Conservation (phyloP, 257 asterid species). For the Nemophila menziesii region DNA sequence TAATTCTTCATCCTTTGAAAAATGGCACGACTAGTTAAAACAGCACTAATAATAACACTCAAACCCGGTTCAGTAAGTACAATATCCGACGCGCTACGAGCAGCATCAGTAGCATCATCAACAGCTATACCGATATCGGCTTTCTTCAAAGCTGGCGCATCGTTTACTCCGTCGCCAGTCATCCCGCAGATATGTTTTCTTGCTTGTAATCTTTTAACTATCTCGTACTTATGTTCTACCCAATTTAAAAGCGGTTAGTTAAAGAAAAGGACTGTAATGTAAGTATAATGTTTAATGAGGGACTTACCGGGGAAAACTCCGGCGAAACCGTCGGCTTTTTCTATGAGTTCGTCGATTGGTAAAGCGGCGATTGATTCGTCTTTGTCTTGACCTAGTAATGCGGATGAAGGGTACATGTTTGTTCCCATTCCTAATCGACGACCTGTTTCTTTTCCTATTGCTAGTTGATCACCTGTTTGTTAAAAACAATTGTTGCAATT, state of each 20-base stretch:
- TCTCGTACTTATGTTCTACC: constrained; percentile 93
- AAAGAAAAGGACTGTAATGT: background rate
- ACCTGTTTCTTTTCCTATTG: constrained; percentile 96
- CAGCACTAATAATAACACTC: constrained; percentile 95
- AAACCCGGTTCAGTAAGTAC: constrained; percentile 98
- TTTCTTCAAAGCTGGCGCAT: constrained; percentile 95
- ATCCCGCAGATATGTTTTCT: constrained; percentile 98
- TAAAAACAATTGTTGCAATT: too few relatives aligned
- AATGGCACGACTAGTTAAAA: constrained; percentile 90
- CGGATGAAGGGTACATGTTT: constrained; percentile 96
- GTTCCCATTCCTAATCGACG: constrained; percentile 98
- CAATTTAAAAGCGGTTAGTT: constrained; percentile 6
- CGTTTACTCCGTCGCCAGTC: constrained; percentile 99
- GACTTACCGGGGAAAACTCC: constrained; percentile 90
- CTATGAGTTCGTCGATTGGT: constrained; percentile 93
- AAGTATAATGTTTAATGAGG: background rate
- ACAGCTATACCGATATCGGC: constrained; percentile 99
- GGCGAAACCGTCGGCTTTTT: constrained; percentile 98
- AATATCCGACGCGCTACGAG: constrained; percentile 97
- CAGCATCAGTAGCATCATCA: constrained; percentile 98
- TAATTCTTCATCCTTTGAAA: constrained; percentile 98
- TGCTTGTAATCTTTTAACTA: constrained; percentile 93
- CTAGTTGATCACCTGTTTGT: constrained; percentile 97
- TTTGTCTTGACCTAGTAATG: constrained; percentile 87
- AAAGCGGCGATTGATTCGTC: constrained; percentile 89